Base-by-base conservation (phyloP, 192 early-diverging fungal species). In the Jimgerdemannia lactiflua region DNA sequence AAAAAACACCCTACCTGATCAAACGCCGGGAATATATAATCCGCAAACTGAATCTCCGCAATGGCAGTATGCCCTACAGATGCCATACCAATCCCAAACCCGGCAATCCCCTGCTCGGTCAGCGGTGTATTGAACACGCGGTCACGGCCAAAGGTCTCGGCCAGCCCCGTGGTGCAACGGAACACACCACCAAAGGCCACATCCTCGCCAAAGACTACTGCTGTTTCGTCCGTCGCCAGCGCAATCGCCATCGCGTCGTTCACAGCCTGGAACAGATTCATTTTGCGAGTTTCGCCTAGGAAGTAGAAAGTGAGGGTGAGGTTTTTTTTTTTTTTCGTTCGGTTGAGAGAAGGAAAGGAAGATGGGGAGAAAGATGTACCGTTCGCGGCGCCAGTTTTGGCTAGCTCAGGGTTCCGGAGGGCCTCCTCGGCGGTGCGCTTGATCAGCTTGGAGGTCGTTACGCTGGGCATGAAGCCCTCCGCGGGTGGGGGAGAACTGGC, bases 31-130 rank as follows among this genome's bases (percentile, higher is more conserved):
- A 94, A 97, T 14, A 99, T 95, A 76, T 99, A 99, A 85, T 99
- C 97, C 4, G 96, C 97, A 85, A 99, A 99, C 85, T 99, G 97
- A 41, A 99, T 98, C 82, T 99, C 97, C 40, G 97, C 97, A 78
- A 99, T 95, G 64, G 97, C 95, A 19, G 96, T 98, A 77, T 95
- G 93, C 20, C 97, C 97, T 76, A 95, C 92, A 19, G 96, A 85
- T 3, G 97, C 97, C 89, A 98, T 88, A 42, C 97, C 97, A 73
- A 99, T 95, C 9, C 86, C 96, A 80, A 99, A 99, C 43, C 96
- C 97, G 39, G 92, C 94, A 75, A 99, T 94, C 43, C 94, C 97
- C 77, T 99, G 97, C 81, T 99, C 97, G 8, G 94, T 92, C 75
- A 99, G 82, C 8, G 97, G 97, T 14, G 95, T 97, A 85, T 99